phyloP scores from a whole-genome alignment of 2,329 filamentous ascomycete species.

The Diaporthe capsici region DNA sequence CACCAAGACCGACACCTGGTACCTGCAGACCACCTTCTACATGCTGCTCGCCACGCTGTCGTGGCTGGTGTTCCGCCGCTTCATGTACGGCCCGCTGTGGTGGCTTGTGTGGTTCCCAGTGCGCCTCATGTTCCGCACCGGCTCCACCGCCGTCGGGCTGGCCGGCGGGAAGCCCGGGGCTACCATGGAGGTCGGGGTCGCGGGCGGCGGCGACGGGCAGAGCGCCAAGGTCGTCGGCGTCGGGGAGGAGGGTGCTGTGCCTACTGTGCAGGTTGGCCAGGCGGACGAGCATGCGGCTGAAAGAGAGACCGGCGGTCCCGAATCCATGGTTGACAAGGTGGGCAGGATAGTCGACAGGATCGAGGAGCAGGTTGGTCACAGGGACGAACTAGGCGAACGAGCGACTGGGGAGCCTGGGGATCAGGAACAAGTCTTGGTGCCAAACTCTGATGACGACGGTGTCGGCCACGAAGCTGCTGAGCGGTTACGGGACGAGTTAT shows the following conservation, averaged over 20 bases:
- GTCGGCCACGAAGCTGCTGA: slow-evolving; percentile 49
- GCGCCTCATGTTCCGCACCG: slow-evolving; percentile 74
- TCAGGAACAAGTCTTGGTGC: slow-evolving; percentile 23
- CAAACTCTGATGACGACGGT: slow-evolving; percentile 45
- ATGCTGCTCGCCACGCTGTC: slow-evolving; percentile 81
- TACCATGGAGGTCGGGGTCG: slow-evolving; percentile 47
- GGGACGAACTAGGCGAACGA: slow-evolving; percentile 29
- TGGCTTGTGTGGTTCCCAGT: slow-evolving; percentile 89
- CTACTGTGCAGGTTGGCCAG: slow-evolving; percentile 63
- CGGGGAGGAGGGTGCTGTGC: slow-evolving; percentile 59
- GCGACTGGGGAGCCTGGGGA: slow-evolving; percentile 20
- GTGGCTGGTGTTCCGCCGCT: slow-evolving; percentile 88
- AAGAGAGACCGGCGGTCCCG: slow-evolving; percentile 48
- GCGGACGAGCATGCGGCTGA: slow-evolving; percentile 46
- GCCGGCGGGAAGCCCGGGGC: slow-evolving; percentile 54
- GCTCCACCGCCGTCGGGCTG: slow-evolving; percentile 65
- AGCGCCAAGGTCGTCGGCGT: slow-evolving; percentile 47
- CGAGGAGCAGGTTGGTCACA: slow-evolving; percentile 39
- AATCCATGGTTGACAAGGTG: slow-evolving; percentile 66
- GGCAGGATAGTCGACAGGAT: slow-evolving; percentile 64
- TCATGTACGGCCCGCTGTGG: slow-evolving; percentile 91
- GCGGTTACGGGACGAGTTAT: slow-evolving; percentile 58
- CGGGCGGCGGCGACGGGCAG: slow-evolving; percentile 40
- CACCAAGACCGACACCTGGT: slow-evolving; percentile 98
- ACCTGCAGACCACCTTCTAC: slow-evolving; percentile 91